Conservation (phyloP, 768 basidiomycete genomes). For the Trichaptum fuscoviolaceum region DNA sequence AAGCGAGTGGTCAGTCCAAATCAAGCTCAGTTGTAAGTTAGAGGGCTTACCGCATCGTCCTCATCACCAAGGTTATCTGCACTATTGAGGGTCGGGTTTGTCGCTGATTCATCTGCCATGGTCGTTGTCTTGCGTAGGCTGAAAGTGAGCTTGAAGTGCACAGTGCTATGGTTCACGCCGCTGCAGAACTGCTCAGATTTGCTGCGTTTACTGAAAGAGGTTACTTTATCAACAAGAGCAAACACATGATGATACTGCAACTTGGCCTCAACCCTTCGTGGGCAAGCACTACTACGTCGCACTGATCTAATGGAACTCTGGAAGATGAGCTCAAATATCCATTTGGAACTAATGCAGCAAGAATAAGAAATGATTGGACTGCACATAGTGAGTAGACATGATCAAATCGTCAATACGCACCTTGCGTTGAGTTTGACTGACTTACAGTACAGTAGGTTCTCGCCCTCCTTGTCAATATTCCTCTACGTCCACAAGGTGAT, state of each 20-base stretch:
- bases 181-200: neutral
- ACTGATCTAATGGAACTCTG: too few relatives aligned
- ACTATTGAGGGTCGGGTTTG: neutral
- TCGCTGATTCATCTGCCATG: slow-evolving; percentile 4
- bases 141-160: neutral
- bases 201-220: neutral
- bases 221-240: neutral
- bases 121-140: neutral
- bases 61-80: neutral
- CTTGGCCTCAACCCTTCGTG: too few relatives aligned
- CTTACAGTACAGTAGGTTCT: too few relatives aligned
- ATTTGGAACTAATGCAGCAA: too few relatives aligned
- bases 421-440: too few relatives aligned
- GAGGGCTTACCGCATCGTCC: slow-evolving; percentile 1
- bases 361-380: too few relatives aligned
- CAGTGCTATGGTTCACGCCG: neutral
- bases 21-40: neutral
- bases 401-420: too few relatives aligned
- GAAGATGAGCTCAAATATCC: too few relatives aligned
- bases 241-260: neutral
- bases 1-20: neutral
- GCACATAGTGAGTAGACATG: too few relatives aligned
- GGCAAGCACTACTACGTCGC: too few relatives aligned
- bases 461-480: too few relatives aligned
- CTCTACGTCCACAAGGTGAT: too few relatives aligned